Evolutionary conservation across 2,329 filamentous ascomycete species (phyloP).

Genomic region (Xylariaceae sp.): DNA sequence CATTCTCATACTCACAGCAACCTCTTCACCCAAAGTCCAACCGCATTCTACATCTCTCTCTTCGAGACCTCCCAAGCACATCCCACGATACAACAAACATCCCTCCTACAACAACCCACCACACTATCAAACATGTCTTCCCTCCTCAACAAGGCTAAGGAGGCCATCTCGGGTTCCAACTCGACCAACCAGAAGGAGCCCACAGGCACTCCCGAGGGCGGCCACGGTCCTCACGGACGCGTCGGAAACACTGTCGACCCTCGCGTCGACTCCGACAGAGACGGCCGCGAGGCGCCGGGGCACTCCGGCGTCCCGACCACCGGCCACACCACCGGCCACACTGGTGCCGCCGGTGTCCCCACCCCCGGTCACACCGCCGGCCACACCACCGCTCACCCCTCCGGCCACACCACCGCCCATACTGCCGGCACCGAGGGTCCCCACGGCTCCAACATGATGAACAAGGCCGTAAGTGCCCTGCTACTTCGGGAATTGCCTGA

Average conservation of each 20-base stretch:
- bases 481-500: too few species aligned
- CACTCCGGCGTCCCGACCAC: constrained; percentile 13
- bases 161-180: constrained; percentile 41
- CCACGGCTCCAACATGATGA: constrained; percentile 37
- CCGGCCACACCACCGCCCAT: constrained; percentile 27
- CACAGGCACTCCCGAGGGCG: constrained; percentile 12
- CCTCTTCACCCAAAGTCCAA: too few species aligned
- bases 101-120: too few species aligned
- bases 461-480: constrained; percentile 29
- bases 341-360: constrained; percentile 20
- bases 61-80: too few species aligned
- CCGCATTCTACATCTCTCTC: too few species aligned
- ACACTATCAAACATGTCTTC: constrained; percentile 47
- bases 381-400: constrained; percentile 21
- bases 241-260: constrained; percentile 25
- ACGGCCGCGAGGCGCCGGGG: constrained; percentile 22
- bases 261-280: constrained; percentile 26
- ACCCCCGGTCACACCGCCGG: constrained; percentile 4
- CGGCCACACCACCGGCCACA: constrained; percentile 2
- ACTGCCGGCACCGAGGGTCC: constrained; percentile 31
- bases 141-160: constrained; percentile 54
- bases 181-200: constrained; percentile 21
- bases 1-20: too few species aligned
- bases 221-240: constrained; percentile 17
- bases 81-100: constrained; percentile 1